Base-by-base conservation (phyloP, 306 rosid genomes). In the Quercus agrifolia region DNA sequence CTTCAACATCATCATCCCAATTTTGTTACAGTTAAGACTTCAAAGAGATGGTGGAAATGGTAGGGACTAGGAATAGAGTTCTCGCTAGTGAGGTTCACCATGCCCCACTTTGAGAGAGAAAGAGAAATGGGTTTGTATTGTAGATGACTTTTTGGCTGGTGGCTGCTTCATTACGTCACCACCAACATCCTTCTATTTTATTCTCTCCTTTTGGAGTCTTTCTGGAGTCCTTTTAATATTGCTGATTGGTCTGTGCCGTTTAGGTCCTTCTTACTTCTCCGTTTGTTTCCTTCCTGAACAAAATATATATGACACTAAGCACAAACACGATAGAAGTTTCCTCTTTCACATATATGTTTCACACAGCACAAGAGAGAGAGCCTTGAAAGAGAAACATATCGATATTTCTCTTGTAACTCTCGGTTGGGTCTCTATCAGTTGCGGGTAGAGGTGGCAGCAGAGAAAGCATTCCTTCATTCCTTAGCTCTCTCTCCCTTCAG, bases 141-240 rank as follows among this genome's bases (percentile, higher is more conserved):
- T 31, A 62, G 61, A 11, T 68, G 38, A 64, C 84, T 82, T 83
- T 87, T 80, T 84, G 82, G 82, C 80, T 38, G 75, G 79, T 87
- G 78, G 84, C 92, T 78, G 94, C 78, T 87, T 81, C 86, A 83
- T 78, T 88, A 90, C 94, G 94, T 88, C 91, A 90, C 89, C 87
- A 71, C 70, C 77, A 81, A 73, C 79, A 77, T 55, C 77, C 52
- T 76, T 20, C 27, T 73, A 61, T 31, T 59, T 66, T 83, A 25
- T 79, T 72, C 63, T 74, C 66, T 83, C 64, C 80, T 78, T 83
- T 75, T 28, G 72, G 83, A 81, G 78, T 72, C 81, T 79, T 67
- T 77, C 63, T 75, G 71, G 52, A 64, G 69, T 67, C 74, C 78
- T 88, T 86, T 90, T 76, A 71, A 80, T 88, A 81, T 84, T 83